A percentile compares a stretch with the other conserved stretches of the same genome.
phyloP scores from a whole-genome alignment of 2,329 filamentous ascomycete genomes.

The Alternaria rosae region DNA sequence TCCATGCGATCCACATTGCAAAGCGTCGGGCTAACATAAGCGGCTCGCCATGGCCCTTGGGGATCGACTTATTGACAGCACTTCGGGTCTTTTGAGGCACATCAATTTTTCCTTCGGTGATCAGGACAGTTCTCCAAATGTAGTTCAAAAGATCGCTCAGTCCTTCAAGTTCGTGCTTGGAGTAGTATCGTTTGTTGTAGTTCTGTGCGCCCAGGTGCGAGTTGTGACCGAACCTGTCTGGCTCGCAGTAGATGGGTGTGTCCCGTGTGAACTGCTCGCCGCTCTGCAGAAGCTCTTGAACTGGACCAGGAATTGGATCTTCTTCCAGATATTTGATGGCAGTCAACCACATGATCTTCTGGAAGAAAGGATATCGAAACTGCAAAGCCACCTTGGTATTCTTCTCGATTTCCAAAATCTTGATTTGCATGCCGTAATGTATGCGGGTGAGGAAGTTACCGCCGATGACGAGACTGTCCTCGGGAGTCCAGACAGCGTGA shows the following conservation, averaged over 20 bases:
- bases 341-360: constrained; percentile 74
- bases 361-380: constrained; percentile 73
- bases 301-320: constrained; percentile 67
- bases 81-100: constrained; percentile 66
- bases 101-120: constrained; percentile 67
- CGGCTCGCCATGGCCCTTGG: constrained; percentile 68
- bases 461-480: constrained; percentile 74
- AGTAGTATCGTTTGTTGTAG: constrained; percentile 68
- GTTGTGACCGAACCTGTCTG: constrained; percentile 61
- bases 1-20: constrained; percentile 72
- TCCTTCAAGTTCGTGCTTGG: constrained; percentile 68
- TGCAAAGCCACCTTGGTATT: constrained; percentile 70
- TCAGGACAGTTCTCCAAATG: constrained; percentile 69
- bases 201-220: constrained; percentile 61
- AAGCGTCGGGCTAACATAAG: constrained; percentile 67
- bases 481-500: constrained; percentile 74
- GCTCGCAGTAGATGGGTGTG: constrained; percentile 65
- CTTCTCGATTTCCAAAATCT: constrained; percentile 71
- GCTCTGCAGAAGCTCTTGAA: constrained; percentile 63
- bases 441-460: constrained; percentile 72
- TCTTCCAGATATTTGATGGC: constrained; percentile 69
- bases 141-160: constrained; percentile 66
- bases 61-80: constrained; percentile 68
- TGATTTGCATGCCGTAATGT: constrained; percentile 72
- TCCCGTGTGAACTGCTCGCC: constrained; percentile 65